Base-by-base conservation (phyloP, 169 alveolate genomes). In the Cyclospora cayetanensis region DNA sequence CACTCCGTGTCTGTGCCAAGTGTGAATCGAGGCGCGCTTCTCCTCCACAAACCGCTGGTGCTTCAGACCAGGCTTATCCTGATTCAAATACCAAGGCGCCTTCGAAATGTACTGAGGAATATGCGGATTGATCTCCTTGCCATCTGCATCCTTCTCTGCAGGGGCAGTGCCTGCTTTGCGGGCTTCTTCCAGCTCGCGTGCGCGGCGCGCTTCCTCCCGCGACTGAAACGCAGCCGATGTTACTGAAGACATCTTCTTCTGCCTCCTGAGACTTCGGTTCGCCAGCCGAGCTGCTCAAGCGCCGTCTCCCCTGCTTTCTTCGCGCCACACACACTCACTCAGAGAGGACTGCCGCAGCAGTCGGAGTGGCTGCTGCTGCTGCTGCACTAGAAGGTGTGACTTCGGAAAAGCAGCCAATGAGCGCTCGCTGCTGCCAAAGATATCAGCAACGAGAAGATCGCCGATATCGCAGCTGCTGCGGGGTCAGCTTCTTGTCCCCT, bases 21-120 rank as follows among this genome's bases (percentile, higher is more conserved):
- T 2, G 43, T 5, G 1, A 18, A 70, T 22, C n/a, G 27, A n/a
- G 1, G 2, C 39, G 53, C 42, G 29, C 39, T 25, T 76, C 34
- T 60, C 92, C 63, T 65, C 70, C 82, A 84, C 42, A 68, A 34
- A 29, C 27, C 86, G 35, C 90, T 89, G 82, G 76, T 77, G 72
- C 88, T 91, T 93, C 93, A 91, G 79, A 66, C 92, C 84, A 4
- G 94, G 90, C 84, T 63, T 65, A 35, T 77, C 70, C 63, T 93
- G 94, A 55, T 68, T 87, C 91, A 93, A 52, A 80, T 93, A 93
- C 95, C 95, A 93, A 15, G 95, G 95, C 9, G 95, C 95, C 88
- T 88, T 82, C 50, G 93, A 76, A 92, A 93, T 93, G 92, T 83
- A 93, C 92, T 90, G 91, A 34, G 95, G 95, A 76, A 90, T 93